Evolutionary conservation across 2,329 filamentous ascomycete species (phyloP), one percentile per base, ranked within the genome.

Genomic region (Neonectria neomacrospora): DNA sequence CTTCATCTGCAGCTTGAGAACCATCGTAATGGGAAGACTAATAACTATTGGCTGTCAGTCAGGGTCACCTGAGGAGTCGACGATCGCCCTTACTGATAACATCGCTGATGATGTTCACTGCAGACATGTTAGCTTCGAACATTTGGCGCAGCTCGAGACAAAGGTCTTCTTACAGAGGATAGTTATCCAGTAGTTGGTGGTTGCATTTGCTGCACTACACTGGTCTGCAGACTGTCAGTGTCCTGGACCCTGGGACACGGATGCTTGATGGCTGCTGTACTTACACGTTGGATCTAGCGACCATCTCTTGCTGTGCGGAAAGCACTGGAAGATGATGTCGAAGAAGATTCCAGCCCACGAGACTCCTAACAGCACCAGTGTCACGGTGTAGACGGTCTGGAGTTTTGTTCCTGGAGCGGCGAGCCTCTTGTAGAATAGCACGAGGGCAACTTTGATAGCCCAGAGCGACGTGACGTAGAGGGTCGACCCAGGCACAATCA

Each of bases 361-460:
- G 1, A 69, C 66, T 0, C 55, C 68, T 30, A 81, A 54, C 3
- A 76, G 64, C 2, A 70, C 75, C 1, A 80, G 70, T 0, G 77
- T 68, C 26, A 77, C 51, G 34, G 79, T 80, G 70, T 81, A 81
- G 1, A 80, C 65, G 5, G 69, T 69, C 54, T 80, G 75, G 1
- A 80, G 58, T 10, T 65, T 75, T 1, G 78, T 77, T 26, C 77
- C 76, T 1, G 73, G 75, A 0, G 72, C 76, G 2, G 79, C 77
- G 18, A 81, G 74, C 37, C 73, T 74, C 39, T 80, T 81, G 71
- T 81, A 81, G 58, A 81, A 80, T 1, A 80, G 45, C 8, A 81
- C 78, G 4, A 81, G 69, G 5, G 79, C 78, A 6, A 80, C 70
- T 51, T 81, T 81, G 68, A 81, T 77, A 12, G 77, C 69, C 79